phyloP scores from a whole-genome alignment of 2,329 filamentous ascomycete species.

The Pseudodiploospora longispora region DNA sequence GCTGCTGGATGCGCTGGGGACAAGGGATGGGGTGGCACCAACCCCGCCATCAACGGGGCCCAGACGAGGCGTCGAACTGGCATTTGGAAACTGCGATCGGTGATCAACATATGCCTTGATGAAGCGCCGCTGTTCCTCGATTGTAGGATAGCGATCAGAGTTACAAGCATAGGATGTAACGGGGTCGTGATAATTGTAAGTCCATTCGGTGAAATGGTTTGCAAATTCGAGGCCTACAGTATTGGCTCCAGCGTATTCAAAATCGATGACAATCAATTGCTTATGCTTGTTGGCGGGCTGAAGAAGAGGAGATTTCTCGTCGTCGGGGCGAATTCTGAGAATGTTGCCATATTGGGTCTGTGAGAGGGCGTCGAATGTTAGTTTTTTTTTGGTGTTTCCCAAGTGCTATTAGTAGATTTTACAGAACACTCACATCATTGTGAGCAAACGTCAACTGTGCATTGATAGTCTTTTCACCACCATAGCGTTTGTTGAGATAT shows the following conservation, averaged over 20 bases:
- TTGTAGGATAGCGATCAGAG: slow-evolving; percentile 61
- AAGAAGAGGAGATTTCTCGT: slow-evolving; percentile 76
- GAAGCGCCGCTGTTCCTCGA: slow-evolving; percentile 77
- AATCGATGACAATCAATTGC: slow-evolving; percentile 94
- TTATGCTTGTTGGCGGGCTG: slow-evolving; percentile 91
- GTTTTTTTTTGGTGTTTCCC: no score
- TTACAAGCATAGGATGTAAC: slow-evolving; percentile 59
- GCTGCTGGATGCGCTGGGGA: slow-evolving; percentile 33
- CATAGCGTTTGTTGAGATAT: slow-evolving; percentile 66
- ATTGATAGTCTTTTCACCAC: slow-evolving; percentile 56
- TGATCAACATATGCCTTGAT: slow-evolving; percentile 82
- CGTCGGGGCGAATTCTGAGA: slow-evolving; percentile 59
- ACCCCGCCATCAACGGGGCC: slow-evolving; percentile 34
- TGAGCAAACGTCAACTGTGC: slow-evolving; percentile 87
- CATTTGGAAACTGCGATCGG: slow-evolving; percentile 55
- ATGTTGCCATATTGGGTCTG: slow-evolving; percentile 99
- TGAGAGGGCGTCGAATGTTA: slow-evolving; percentile 7
- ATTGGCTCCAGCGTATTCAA: slow-evolving; percentile 93
- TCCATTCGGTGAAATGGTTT: slow-evolving; percentile 98
- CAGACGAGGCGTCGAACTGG: slow-evolving; percentile 42
- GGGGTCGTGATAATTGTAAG: slow-evolving; percentile 89
- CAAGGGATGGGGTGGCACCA: slow-evolving; percentile 26
- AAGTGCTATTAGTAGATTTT: background rate
- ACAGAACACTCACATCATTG: slow-evolving; percentile 65
- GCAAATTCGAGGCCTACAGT: slow-evolving; percentile 82